Conservation (phyloP, 2,329 filamentous ascomycete species). For the Colletotrichum orbiculare region DNA sequence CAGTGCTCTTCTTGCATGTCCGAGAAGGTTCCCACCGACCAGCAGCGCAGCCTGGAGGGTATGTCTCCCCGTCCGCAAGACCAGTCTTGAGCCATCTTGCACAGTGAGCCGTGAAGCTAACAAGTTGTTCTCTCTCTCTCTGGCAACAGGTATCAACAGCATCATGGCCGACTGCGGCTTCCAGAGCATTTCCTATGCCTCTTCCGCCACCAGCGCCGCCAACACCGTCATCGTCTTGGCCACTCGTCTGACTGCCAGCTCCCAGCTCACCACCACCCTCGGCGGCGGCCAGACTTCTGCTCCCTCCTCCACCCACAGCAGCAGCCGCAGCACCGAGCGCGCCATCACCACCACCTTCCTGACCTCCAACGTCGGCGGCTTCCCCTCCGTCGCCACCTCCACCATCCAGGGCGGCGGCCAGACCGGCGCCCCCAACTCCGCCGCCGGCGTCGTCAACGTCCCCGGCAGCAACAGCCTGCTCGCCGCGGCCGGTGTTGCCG, state of each 20-base stretch:
- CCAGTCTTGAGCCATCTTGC: background rate
- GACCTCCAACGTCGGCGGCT: conserved; percentile 28
- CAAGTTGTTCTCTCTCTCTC: no score
- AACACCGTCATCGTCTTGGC: conserved; percentile 46
- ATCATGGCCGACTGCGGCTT: conserved; percentile 50
- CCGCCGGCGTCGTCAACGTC: conserved; percentile 21
- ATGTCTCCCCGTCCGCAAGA: background rate
- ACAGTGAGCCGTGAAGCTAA: background rate
- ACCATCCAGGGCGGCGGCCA: conserved; percentile 27
- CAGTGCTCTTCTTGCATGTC: conserved; percentile 51
- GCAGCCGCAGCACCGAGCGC: conserved; percentile 14
- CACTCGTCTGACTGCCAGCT: conserved; percentile 45
- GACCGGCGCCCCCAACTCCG: conserved; percentile 29
- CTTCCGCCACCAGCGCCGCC: conserved; percentile 39
- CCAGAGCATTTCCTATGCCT: conserved; percentile 43
- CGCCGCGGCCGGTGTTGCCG: conserved; percentile 27
- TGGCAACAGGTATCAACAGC: conserved; percentile 46
- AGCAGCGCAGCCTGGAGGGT: conserved; percentile 37
- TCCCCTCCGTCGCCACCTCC: conserved; percentile 34
- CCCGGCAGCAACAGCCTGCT: conserved; percentile 29
- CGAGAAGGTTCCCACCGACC: conserved; percentile 42
- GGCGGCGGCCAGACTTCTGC: conserved; percentile 33
- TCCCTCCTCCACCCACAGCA: conserved; percentile 4
- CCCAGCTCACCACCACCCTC: conserved; percentile 50
- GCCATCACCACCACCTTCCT: conserved; percentile 36